Conservation (phyloP, 2,329 filamentous ascomycete genomes). For the Xylariaceae sp. region DNA sequence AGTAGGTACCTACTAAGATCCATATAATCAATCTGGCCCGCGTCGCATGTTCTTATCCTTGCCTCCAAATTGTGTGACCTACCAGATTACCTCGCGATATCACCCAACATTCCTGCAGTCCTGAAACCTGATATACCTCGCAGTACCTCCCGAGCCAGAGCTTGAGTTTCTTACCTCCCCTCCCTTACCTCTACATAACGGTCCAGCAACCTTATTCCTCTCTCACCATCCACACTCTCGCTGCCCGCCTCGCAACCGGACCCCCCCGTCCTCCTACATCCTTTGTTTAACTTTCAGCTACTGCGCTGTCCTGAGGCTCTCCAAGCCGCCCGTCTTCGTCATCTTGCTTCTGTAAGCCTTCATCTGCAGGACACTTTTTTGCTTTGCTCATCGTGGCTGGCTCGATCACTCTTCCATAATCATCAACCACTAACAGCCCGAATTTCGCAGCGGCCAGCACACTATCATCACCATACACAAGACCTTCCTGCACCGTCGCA, state of each 20-base stretch:
- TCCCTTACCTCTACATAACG: background rate
- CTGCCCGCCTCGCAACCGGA: background rate
- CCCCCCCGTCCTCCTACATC: background rate
- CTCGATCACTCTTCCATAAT: slow-evolving; percentile 9
- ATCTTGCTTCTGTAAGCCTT: slow-evolving; percentile 10
- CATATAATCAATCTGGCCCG: no score
- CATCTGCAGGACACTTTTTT: background rate
- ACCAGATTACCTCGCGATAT: slow-evolving; percentile 1
- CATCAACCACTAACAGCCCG: slow-evolving; percentile 7
- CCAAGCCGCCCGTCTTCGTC: background rate
- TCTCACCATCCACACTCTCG: background rate
- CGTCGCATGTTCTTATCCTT: no score
- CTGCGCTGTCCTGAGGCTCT: background rate
- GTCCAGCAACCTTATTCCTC: background rate
- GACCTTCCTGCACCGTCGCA: slow-evolving; percentile 6
- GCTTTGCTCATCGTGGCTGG: background rate
- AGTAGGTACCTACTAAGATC: no score
- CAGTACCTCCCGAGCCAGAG: slow-evolving; percentile 1
- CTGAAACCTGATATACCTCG: background rate
- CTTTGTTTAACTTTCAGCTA: background rate
- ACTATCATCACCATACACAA: slow-evolving; percentile 5
- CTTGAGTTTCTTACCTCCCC: slow-evolving; percentile 4
- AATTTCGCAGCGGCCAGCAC: background rate
- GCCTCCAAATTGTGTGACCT: no score
- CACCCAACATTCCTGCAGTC: slow-evolving; percentile 1